Base-by-base conservation (phyloP, 257 asterid genomes). In the Fraxinus anomala region DNA sequence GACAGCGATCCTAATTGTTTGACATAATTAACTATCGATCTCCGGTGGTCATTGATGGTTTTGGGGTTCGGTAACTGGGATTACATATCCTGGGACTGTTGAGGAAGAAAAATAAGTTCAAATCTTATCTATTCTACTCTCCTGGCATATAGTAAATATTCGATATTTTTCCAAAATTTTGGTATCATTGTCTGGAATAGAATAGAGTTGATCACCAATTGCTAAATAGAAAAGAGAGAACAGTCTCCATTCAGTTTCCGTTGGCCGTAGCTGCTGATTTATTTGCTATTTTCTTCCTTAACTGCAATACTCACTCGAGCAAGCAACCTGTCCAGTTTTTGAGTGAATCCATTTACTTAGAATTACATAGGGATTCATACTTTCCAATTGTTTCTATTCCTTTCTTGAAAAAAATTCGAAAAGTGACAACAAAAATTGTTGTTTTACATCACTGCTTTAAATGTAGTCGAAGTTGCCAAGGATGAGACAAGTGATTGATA, bases 1-100 rank as follows among this genome's bases (percentile, higher is more conserved):
- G 97, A 94, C 70, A 56, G 84, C 30, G 86, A 83, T 73, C 90
- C 91, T 24, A 78, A 61, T 82, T 90, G 98, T 83, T 80, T 91
- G 3, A 81, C 85, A 9, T 91, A 88, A 86, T 28, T 79, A 61
- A 13, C 72, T 49, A 39, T 26, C 47, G 14, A 49, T 30, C 71
- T 54, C 81, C 70, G 11, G 26, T 56, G 26, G 21, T 47, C 66
- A 56, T 7, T 56, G 66, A 56, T 56, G 26, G 66, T 51, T 51
- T 23, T 51, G 17, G 0, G 24, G 63, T 19, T 56, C 1, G 28
- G 26, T 56, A 17, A 6, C 28, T 2, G 2, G 68, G 17, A 61
- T 10, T 24, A 12, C 66, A n/a, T 59, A 63, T 19, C 69, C 2
- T 19, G 3, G 69, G 68, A 63, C 31, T 12, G 17, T 24, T 26